These are phyloP conservation scores for Calonectria leucothoes DNA, from an alignment of 2,329 filamentous ascomycete genomes.

Conservation along the genomic window DNA sequence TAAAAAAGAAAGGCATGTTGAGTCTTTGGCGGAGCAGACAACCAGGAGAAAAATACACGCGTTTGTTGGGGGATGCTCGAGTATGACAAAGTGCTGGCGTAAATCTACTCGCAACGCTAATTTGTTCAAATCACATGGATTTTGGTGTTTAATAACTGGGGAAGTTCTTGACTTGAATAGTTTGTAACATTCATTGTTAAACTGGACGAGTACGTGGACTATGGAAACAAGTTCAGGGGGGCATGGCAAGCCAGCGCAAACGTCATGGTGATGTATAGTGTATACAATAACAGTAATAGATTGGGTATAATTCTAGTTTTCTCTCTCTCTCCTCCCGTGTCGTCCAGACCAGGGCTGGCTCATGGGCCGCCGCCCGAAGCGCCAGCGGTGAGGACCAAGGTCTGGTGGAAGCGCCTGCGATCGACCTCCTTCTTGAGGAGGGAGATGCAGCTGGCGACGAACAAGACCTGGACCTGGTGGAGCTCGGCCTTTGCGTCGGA, in stretches of 20 bases:
- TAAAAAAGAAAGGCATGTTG: neutral
- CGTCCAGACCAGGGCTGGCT: too few relatives aligned
- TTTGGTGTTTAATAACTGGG: neutral
- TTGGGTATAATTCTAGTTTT: constrained; percentile 13
- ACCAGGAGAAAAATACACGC: neutral
- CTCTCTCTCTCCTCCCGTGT: neutral
- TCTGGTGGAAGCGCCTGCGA: constrained; percentile 63
- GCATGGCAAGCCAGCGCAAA: neutral
- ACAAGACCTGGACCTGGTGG: constrained; percentile 59
- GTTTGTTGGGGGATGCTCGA: neutral
- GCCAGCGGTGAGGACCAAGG: constrained; percentile 54
- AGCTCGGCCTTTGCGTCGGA: constrained; percentile 46
- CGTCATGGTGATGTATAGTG: neutral
- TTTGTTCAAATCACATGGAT: neutral
- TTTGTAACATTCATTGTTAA: neutral
- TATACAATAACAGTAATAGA: neutral
- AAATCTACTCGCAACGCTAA: neutral
- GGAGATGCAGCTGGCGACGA: constrained; percentile 66
- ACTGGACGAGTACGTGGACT: neutral
- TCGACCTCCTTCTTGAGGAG: constrained; percentile 77
- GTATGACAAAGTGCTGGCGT: neutral
- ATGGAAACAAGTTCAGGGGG: neutral
- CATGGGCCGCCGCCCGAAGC: neutral
- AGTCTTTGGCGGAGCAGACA: neutral
- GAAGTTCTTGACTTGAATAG: neutral